Evolutionary conservation across 2,329 filamentous ascomycete genomes (phyloP).

Genomic region (Colletotrichum sp.): DNA sequence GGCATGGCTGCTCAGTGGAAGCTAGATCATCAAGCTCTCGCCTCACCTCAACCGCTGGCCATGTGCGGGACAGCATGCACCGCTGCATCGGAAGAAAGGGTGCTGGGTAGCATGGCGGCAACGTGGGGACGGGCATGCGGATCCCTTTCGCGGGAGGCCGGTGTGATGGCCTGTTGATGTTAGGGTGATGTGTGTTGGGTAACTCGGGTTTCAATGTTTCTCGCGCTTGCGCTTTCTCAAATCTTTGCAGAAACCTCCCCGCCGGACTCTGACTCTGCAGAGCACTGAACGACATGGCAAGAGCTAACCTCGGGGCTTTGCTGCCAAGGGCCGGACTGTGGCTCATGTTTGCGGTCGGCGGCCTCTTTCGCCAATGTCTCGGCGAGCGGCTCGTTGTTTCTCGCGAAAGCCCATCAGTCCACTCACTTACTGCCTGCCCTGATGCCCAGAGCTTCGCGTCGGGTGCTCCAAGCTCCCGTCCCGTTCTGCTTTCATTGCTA

Average conservation of each 20-base stretch:
- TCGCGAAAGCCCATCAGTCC: background rate
- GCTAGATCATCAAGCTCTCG: background rate
- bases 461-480: background rate
- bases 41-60: background rate
- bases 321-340: constrained; percentile 13
- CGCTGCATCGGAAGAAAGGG: background rate
- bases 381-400: background rate
- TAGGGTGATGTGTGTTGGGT: background rate
- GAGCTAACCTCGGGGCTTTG: background rate
- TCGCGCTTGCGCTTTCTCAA: too few species aligned
- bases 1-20: background rate
- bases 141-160: background rate
- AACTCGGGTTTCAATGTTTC: background rate
- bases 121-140: constrained; percentile 1
- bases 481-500: background rate
- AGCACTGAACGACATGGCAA: background rate
- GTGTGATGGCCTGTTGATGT: background rate
- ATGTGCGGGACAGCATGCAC: background rate
- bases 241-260: background rate
- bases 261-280: background rate
- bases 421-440: background rate
- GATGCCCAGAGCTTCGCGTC: background rate
- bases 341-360: constrained; percentile 8
- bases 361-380: constrained; percentile 11
- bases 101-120: background rate